Evolutionary conservation across 495 filamentous ascomycete species (phyloP), one percentile per base, ranked within the genome.

Genomic region (Tricharina praecox): DNA sequence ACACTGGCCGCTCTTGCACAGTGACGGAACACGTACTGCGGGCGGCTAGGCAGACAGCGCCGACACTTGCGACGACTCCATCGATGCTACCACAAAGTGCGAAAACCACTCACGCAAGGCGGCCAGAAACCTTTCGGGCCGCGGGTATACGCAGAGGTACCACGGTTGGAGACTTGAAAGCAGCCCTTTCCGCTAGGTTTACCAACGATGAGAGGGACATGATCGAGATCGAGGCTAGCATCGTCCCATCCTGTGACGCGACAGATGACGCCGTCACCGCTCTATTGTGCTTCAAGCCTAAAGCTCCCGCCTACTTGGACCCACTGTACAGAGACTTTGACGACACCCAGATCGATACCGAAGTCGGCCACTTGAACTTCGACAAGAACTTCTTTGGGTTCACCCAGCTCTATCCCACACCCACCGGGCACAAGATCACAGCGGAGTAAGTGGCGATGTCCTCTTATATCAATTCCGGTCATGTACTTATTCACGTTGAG

Each of bases 301-400:
- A 18, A 9, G 16, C 34, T 5, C 34, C 34, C 34, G 16, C 8
- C 8, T 37, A 11, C 34, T 37, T 37, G 16, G 34, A 18, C 8
- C 16, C 34, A 18, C 18, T 37, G 16, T 9, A 37, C 15, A 4
- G 18, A 8, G 34, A 15, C 34, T 4, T 4, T 37, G 34, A 37
- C 5, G 34, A 37, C 16, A 18, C 16, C 7, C 28, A 39, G 16
- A 39, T 21, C 19, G 11, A 39, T 5, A 21, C 19, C 19, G 39
- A 43, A 43, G 20, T 43, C 25, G 39, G 39, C 20, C 11, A 43
- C 7, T 10, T 43, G 21, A 23, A 24, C 24, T 10, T 43, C 7
- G 52, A 54, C 28, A 4, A 24, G 30, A 20, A 48, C 39, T 51
- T 51, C 26, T 44, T 42, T 23, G 52, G 48, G 3, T 21, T 54